Percentiles rank a stretch among this genome's conserved stretches.
phyloP scores from a whole-genome alignment of 1,139 yeast genomes.

The Pichia sp. region DNA sequence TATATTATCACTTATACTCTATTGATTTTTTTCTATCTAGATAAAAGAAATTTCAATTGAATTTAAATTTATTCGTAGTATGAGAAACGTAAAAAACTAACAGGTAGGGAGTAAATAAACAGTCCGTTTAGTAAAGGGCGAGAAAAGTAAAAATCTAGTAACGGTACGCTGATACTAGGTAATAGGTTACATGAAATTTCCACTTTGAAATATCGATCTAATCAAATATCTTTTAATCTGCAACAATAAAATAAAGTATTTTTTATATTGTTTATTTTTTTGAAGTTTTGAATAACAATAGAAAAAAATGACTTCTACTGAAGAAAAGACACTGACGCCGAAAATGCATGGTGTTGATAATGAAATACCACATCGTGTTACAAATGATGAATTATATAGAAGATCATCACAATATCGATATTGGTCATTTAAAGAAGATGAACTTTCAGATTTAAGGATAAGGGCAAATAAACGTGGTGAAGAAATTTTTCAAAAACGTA shows the following conservation, averaged over 20 bases:
- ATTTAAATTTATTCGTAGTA: not conserved
- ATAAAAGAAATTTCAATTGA: conserved; percentile 3
- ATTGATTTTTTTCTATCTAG: conserved; percentile 5
- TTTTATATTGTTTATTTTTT: too few relatives aligned
- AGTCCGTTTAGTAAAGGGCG: too few relatives aligned
- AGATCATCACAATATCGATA: conserved; percentile 74
- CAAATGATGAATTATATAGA: conserved; percentile 81
- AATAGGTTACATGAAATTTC: too few relatives aligned
- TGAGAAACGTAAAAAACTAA: too few relatives aligned
- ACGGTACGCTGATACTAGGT: too few relatives aligned
- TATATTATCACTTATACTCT: conserved; percentile 1
- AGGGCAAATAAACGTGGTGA: conserved; percentile 51
- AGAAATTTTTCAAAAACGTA: conserved; percentile 33
- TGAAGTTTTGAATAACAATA: not conserved
- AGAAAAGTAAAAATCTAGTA: too few relatives aligned
- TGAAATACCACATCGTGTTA: conserved; percentile 29
- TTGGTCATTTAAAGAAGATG: conserved; percentile 74
- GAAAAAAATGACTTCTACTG: not conserved
- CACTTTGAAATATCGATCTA: too few relatives aligned
- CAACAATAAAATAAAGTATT: too few relatives aligned
- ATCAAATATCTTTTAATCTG: too few relatives aligned
- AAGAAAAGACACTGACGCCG: conserved; percentile 6
- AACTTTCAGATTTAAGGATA: conserved; percentile 42
- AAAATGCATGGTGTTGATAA: conserved; percentile 12
- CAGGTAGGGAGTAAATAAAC: too few relatives aligned